Conservation (phyloP, 2,329 filamentous ascomycete species). For the Xylariaceae sp. region DNA sequence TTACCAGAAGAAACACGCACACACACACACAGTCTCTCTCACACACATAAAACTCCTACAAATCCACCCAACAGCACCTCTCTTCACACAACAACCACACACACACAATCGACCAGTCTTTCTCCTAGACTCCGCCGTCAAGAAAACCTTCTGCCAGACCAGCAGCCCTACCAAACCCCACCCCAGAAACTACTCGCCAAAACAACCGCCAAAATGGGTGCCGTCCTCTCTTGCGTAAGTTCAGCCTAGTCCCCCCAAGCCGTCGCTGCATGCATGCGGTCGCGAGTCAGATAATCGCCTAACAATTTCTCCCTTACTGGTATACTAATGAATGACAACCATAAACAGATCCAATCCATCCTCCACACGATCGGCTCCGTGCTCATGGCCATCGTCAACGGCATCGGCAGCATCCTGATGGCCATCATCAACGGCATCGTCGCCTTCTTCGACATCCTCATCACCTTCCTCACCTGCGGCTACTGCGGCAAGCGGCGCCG, state of each 20-base stretch:
- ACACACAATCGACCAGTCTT: conserved; percentile 3
- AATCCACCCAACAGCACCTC: no score
- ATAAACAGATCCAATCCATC: conserved; percentile 45
- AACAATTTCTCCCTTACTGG: not conserved
- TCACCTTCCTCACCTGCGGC: conserved; percentile 56
- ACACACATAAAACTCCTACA: no score
- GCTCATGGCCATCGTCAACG: conserved; percentile 62
- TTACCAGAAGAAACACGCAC: not conserved
- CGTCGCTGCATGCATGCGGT: no score
- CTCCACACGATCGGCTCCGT: conserved; percentile 58
- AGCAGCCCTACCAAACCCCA: conserved; percentile 3
- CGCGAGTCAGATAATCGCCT: no score
- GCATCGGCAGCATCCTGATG: conserved; percentile 55
- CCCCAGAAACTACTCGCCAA: conserved; percentile 4
- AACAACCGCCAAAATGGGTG: conserved; percentile 58
- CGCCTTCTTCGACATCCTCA: conserved; percentile 56
- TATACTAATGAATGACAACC: not conserved
- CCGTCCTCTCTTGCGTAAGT: conserved; percentile 77
- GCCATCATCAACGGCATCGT: conserved; percentile 63
- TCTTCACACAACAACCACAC: no score
- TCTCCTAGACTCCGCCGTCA: not conserved
- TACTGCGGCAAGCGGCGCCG: conserved; percentile 25
- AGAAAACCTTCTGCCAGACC: no score
- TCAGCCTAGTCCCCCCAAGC: not conserved
- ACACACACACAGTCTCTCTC: conserved; percentile 2